Evolutionary conservation across 1,284 basidiomycete species (phyloP).

Genomic region (Cyathus olla): DNA sequence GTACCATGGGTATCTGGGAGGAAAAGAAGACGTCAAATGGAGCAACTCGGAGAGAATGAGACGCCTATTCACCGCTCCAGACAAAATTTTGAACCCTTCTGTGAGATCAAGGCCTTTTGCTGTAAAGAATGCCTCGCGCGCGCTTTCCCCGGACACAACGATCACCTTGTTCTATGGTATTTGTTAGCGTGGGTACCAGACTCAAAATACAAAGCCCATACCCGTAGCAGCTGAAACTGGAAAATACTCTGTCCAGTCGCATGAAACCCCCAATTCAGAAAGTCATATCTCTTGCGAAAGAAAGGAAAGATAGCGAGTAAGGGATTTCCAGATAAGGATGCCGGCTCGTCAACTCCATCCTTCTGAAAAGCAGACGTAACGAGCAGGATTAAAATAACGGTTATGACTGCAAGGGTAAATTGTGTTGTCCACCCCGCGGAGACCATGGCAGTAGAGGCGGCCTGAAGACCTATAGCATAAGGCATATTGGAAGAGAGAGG

Average conservation of each 20-base stretch:
- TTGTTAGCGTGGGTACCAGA: neutral
- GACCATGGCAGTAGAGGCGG: constrained; percentile 67
- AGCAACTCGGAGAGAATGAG: constrained; percentile 9
- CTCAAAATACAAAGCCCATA: constrained; percentile 42
- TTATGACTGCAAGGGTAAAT: constrained; percentile 64
- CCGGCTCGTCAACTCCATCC: constrained; percentile 58
- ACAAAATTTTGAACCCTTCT: constrained; percentile 80
- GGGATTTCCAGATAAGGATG: constrained; percentile 64
- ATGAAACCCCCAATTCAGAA: constrained; percentile 75
- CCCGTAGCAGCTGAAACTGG: constrained; percentile 73
- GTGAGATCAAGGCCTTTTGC: constrained; percentile 77
- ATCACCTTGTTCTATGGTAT: constrained; percentile 68
- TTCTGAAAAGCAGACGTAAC: constrained; percentile 55
- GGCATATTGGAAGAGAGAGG: constrained; percentile 47
- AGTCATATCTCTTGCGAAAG: constrained; percentile 75
- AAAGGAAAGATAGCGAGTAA: constrained; percentile 71
- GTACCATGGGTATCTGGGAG: constrained; percentile 75
- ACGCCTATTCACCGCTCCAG: constrained; percentile 69
- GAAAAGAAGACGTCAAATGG: constrained; percentile 10
- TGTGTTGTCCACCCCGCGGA: constrained; percentile 65
- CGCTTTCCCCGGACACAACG: constrained; percentile 77
- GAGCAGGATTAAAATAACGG: constrained; percentile 62
- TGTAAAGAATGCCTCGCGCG: constrained; percentile 74
- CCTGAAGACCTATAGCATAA: constrained; percentile 69
- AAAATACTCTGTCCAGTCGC: constrained; percentile 72